These are phyloP conservation scores for Scheffersomyces stambukii DNA, from an alignment of 1,139 yeast species.

Conservation along the genomic window DNA sequence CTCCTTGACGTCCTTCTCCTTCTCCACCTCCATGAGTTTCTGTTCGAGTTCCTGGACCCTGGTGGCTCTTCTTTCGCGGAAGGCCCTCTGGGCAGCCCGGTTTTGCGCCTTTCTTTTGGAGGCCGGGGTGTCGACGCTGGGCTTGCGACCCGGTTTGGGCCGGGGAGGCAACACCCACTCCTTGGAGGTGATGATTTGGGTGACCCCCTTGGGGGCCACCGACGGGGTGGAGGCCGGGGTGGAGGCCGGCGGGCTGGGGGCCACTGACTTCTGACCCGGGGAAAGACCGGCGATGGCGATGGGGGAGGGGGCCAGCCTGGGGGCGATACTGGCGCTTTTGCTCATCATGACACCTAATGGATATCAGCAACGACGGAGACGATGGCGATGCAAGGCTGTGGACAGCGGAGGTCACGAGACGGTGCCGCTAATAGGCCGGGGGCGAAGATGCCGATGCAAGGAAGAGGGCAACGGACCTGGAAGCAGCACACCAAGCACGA, in stretches of 20 bases:
- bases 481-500: no score
- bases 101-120: slow-evolving; percentile 87
- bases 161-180: slow-evolving; percentile 91
- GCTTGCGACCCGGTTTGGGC: slow-evolving; percentile 88
- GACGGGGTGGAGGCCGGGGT: slow-evolving; percentile 5
- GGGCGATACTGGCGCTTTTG: slow-evolving; percentile 32
- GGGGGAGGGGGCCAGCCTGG: slow-evolving; percentile 37
- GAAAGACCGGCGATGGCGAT: slow-evolving; percentile 22
- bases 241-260: slow-evolving; percentile 11
- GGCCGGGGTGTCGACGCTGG: slow-evolving; percentile 69
- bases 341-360: no score
- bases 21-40: slow-evolving; percentile 56
- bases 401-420: slow-evolving; percentile 4
- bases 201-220: slow-evolving; percentile 7
- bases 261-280: slow-evolving; percentile 12
- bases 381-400: slow-evolving; percentile 20
- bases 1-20: slow-evolving; percentile 59
- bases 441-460: background rate
- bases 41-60: slow-evolving; percentile 46
- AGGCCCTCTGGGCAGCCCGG: slow-evolving; percentile 93
- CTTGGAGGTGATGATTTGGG: slow-evolving; percentile 66
- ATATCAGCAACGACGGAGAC: no score
- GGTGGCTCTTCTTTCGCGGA: slow-evolving; percentile 75
- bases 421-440: background rate
- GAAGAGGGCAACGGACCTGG: no score